Conservation (phyloP, 75 land plant species). For the Chamaecyparis obtusa region DNA sequence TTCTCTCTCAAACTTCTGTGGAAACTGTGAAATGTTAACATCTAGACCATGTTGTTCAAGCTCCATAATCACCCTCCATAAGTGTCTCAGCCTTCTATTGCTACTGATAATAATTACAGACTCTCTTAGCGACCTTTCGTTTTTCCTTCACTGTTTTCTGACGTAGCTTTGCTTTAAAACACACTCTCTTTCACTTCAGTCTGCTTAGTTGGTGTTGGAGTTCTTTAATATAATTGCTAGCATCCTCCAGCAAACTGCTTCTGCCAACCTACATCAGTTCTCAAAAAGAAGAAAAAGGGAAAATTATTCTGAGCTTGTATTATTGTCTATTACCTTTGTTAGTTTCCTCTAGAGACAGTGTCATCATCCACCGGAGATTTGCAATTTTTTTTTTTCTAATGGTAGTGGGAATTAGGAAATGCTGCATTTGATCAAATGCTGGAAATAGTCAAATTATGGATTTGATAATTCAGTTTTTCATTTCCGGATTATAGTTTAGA, state of each 20-base stretch:
- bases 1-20: background rate
- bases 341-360: no score
- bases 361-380: no score
- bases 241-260: background rate
- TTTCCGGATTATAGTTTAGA: no score
- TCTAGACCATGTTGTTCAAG: background rate
- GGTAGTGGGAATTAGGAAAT: no score
- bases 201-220: background rate
- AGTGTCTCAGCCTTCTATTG: background rate
- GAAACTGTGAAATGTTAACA: background rate
- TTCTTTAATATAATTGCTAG: background rate
- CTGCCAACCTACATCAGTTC: background rate
- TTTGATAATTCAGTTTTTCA: no score
- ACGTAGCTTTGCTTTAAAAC: background rate
- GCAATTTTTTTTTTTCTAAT: no score
- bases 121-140: background rate
- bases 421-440: no score
- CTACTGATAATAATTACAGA: background rate
- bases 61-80: background rate
- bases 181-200: background rate
- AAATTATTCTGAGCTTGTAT: no score
- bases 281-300: background rate
- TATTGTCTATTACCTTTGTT: no score
- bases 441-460: no score
- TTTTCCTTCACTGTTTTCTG: background rate